Base-by-base conservation (phyloP, 768 basidiomycete species). In the Boletus huronensis region DNA sequence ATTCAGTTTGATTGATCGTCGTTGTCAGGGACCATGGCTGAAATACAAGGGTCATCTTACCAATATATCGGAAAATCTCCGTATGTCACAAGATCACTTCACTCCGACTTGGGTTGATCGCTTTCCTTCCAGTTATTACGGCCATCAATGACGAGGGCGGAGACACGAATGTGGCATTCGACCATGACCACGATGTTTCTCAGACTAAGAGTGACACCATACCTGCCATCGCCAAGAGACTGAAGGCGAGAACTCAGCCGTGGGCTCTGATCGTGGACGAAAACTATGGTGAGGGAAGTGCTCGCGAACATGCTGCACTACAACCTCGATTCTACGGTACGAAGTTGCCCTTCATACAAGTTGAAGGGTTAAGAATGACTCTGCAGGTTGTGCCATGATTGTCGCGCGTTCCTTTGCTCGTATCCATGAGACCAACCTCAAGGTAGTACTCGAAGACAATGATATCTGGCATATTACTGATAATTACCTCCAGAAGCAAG, bases 1-100 rank as follows among this genome's bases (percentile, higher is more conserved):
- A 52, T 32, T 52, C 32, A 47, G 26, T 34, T 40, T 55, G 39
- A 56, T 26, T 40, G 10, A 57, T 25, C 34, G 14, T 56, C 38
- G 23, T 55, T 41, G 52, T 23, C 64, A 91, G 89, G 97, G 97
- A 3, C 92, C 94, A 32, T 99, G 97, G 97, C 75, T 99, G 60
- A 98, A 98, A 76, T 99, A 96, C 77, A 98, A 98, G 70, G 97
- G 92, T 0, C 95, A 98, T 74, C 76, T 98, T 38, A 88, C 88
- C 31, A 98, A 98, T 69, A 97, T 98, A 56, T 93, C 95, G 4
- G 93, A 98, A 73, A 98, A 98, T 70, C 82, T 95, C 10, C 73
- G 93, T 93, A 66, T 65, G 90, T 81, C 34, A 52, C 16, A 19
- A 46, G 29, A 38, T 41, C 31, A 52, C 7, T 16, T 8, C 32